Evolutionary conservation across 1,284 basidiomycete species (phyloP), one percentile per base, ranked within the genome.

Genomic region (Anthracocystis walkeri): DNA sequence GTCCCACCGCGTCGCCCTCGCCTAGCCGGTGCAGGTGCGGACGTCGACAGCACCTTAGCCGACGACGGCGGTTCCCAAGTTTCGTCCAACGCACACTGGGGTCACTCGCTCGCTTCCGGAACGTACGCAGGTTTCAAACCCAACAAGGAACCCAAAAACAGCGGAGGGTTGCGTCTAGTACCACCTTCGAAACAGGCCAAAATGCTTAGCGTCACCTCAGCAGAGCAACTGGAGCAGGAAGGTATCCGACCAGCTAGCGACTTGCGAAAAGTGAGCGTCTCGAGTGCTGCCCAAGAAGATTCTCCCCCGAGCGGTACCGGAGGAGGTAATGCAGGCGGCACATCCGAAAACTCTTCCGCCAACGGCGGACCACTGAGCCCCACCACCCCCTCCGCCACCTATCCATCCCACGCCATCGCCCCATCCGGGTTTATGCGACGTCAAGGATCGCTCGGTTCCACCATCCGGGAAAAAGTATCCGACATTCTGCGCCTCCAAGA

Each of bases 61-160:
- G 71, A 61, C 42, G 58, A 48, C 20, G 59, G 58, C 31, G 56
- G 33, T 6, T 49, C 45, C 8, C 55, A 58, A 3, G 68, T 61
- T 20, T 65, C 56, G 25, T 63, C 59, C 40, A 68, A 62, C 31
- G 59, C 62, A 5, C 62, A 64, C 12, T 81, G 75, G 75, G 79
- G 79, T 21, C 75, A 80, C 45, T 54, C 68, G 31, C 67, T 82
- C 40, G 74, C 78, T 29, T 54, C 78, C 3, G 78, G 81, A 46
- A 77, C 75, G 8, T 77, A 82, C 46, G 77, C 82, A 16, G 80
- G 82, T 23, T 80, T 81, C 75, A 80, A 79, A 53, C 75, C 78
- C 16, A 63, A 75, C 59, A 63, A 70, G 27, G 75, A 74, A 44
- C 69, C 63, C 20, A 74, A 78, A 20, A 71, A 75, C 46, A 44